These are phyloP conservation scores for Boletus sp. DNA, from an alignment of 768 basidiomycete genomes.

Conservation along the genomic window DNA sequence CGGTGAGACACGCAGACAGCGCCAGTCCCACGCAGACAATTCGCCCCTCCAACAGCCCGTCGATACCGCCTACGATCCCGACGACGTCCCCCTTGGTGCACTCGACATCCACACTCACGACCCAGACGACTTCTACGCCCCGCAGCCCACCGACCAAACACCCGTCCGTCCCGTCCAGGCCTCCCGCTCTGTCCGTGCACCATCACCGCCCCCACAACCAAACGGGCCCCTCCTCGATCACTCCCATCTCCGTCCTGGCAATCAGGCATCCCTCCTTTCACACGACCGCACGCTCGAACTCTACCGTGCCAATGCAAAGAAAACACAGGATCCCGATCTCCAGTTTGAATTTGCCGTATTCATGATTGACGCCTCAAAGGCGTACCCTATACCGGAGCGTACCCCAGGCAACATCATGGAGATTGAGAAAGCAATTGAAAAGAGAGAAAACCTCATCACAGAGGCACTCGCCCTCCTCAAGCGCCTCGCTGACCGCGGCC, in stretches of 20 bases:
- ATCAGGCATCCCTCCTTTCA: too few relatives aligned
- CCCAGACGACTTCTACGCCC: slow-evolving; percentile 40
- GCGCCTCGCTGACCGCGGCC: slow-evolving; percentile 89
- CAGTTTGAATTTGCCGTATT: slow-evolving; percentile 99
- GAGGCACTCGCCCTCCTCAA: slow-evolving; percentile 89
- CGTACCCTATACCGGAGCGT: too few relatives aligned
- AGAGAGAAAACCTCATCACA: slow-evolving; percentile 81
- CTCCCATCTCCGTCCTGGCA: slow-evolving; percentile 90
- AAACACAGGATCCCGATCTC: slow-evolving; percentile 95
- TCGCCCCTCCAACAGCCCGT: slow-evolving; percentile 26
- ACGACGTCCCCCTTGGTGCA: slow-evolving; percentile 36
- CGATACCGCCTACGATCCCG: slow-evolving; percentile 37
- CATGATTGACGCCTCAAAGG: slow-evolving; percentile 97
- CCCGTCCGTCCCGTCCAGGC: slow-evolving; percentile 39
- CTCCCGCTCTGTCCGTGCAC: slow-evolving; percentile 55
- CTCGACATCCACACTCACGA: slow-evolving; percentile 34
- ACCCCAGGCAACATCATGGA: slow-evolving; percentile 72
- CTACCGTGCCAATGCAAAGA: slow-evolving; percentile 97
- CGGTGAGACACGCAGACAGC: slow-evolving; percentile 4
- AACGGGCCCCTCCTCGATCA: slow-evolving; percentile 87
- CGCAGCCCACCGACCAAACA: slow-evolving; percentile 26
- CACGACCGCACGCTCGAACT: slow-evolving; percentile 96
- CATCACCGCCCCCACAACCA: slow-evolving; percentile 57
- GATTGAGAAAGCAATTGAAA: slow-evolving; percentile 75
- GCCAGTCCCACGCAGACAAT: slow-evolving; percentile 14